phyloP scores from a whole-genome alignment of 768 basidiomycete genomes.

The Fomitopsis serialis region DNA sequence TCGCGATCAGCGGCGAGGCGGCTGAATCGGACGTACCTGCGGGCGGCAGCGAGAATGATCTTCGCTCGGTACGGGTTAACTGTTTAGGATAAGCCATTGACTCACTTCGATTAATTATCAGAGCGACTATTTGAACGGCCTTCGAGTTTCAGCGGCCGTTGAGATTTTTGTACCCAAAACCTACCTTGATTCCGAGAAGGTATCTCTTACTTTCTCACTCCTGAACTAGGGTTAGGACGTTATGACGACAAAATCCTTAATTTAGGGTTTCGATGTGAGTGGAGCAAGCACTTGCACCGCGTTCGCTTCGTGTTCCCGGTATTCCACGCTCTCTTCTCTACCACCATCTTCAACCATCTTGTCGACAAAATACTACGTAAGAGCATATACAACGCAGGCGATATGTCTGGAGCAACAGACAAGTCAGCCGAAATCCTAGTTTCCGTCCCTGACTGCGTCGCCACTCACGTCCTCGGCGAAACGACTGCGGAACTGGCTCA shows the following conservation, averaged over 20 bases:
- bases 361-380: not conserved
- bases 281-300: too few species aligned
- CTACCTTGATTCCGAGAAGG: too few species aligned
- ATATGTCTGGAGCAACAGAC: not conserved
- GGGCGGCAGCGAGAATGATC: too few species aligned
- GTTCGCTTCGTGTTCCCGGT: too few species aligned
- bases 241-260: not conserved
- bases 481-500: conserved; percentile 11
- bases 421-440: conserved; percentile 3
- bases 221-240: conserved; percentile 3
- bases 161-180: too few species aligned
- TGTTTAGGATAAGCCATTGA: too few species aligned
- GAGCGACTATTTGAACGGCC: too few species aligned
- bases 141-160: too few species aligned
- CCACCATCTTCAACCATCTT: not conserved
- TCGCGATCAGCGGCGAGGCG: too few species aligned
- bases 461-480: conserved; percentile 16
- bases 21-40: too few species aligned
- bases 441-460: conserved; percentile 11
- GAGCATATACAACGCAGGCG: not conserved
- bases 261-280: not conserved
- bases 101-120: too few species aligned
- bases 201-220: not conserved
- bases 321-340: not conserved
- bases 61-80: too few species aligned